Percentiles rank a stretch among this genome's conserved stretches.
Conservation (phyloP, 129 eudicot genomes). For the Saposhnikovia divaricata region DNA sequence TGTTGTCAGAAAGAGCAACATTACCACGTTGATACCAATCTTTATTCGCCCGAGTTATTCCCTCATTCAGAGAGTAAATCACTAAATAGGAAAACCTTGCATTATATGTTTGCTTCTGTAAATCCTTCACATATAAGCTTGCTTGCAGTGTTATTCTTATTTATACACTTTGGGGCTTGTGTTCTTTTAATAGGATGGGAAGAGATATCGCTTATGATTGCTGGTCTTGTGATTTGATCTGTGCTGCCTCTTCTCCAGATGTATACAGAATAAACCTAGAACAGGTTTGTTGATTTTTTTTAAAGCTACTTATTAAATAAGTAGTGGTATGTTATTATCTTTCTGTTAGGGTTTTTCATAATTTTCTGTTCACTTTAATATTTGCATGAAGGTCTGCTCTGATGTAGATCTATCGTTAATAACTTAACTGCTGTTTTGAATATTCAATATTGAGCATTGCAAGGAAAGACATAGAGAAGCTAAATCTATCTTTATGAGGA, state of each 20-base stretch:
- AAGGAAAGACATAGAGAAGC: neutral
- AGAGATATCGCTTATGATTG: constrained; percentile 81
- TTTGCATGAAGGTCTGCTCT: neutral
- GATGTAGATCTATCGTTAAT: neutral
- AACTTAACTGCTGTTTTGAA: neutral
- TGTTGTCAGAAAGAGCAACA: neutral
- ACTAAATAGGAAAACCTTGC: neutral
- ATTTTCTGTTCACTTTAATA: neutral
- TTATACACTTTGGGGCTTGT: neutral
- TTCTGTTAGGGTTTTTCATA: neutral
- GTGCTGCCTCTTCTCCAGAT: constrained; percentile 99
- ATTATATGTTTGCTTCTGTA: neutral
- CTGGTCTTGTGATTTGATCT: constrained; percentile 95
- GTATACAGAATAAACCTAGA: constrained; percentile 87
- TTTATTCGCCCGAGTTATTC: neutral
- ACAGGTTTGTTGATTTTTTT: constrained; percentile 44
- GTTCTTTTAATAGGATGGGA: constrained; percentile 66
- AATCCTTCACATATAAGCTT: neutral
- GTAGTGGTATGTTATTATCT: neutral
- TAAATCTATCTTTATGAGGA: neutral
- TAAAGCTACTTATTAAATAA: neutral
- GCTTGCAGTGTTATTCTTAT: neutral
- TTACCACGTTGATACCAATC: neutral
- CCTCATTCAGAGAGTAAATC: neutral
- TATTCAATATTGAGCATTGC: neutral